Percentiles rank a stretch among this genome's conserved stretches.
Conservation (phyloP, 129 eudicot species). For the Lactuca sativa region DNA sequence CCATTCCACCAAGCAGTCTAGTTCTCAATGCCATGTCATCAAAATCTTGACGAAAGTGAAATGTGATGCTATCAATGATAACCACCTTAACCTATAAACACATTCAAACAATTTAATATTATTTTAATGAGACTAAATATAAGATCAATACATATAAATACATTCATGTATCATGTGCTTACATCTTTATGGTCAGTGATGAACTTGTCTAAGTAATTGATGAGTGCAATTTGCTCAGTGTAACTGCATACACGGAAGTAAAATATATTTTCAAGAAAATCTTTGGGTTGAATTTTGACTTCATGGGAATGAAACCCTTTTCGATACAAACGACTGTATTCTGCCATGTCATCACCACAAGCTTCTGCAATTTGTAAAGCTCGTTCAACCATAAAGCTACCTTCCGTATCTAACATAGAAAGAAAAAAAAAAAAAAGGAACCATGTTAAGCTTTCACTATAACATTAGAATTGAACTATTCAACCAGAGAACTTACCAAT, state of each 20-base stretch:
- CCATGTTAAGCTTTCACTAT: conserved; percentile 8
- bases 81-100: conserved; percentile 76
- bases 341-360: conserved; percentile 66
- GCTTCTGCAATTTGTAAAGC: conserved; percentile 95
- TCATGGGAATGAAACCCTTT: conserved; percentile 44
- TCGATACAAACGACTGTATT: conserved; percentile 42
- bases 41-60: conserved; percentile 96
- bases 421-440: conserved; percentile 5
- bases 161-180: conserved; percentile 29
- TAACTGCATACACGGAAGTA: conserved; percentile 90
- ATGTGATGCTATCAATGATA: conserved; percentile 79
- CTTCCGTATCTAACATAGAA: conserved; percentile 78
- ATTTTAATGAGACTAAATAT: neutral
- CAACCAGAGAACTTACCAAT: conserved; percentile 46
- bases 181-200: conserved; percentile 85
- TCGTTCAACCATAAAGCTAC: conserved; percentile 97
- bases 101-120: neutral
- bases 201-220: conserved; percentile 73
- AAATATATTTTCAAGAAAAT: conserved; percentile 73
- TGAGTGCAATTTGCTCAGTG: conserved; percentile 77
- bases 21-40: conserved; percentile 97
- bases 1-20: conserved; percentile 75
- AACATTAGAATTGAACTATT: neutral
- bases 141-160: neutral
- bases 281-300: conserved; percentile 49